Evolutionary conservation across 768 basidiomycete species (phyloP), one percentile per base, ranked within the genome.

Genomic region (Pleurotus platypus): DNA sequence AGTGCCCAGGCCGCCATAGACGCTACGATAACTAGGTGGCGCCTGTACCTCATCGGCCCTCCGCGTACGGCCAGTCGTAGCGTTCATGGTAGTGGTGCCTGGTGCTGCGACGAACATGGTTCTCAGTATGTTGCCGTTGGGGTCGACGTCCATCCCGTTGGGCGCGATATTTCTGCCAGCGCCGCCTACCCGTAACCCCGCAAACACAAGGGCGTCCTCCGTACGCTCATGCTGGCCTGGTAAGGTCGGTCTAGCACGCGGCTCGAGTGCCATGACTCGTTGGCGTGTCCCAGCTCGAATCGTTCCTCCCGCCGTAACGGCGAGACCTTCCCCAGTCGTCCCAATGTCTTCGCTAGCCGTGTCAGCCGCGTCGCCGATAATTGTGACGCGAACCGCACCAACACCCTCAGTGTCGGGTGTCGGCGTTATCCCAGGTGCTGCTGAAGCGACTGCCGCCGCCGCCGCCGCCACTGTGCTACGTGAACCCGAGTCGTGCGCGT

Each of bases 401-500:
- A 15, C 27, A 3, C 26, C 26, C 6, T 27, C 56, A 12, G 49
- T 48, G 24, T 49, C 56, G 20, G 47, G 20, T 3, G 26, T 58
- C 26, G 37, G 37, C 12, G 56, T 37, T 8, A 38, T 35, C 30
- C 30, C 30, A 11, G 30, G 30, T 11, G 30, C 4, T 35, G 49
- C 22, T 55, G 43, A 24, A 26, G 46, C 22, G 35, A 39, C 39
- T 42, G 60, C 51, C 26, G 55, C 30, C 16, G 60, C 55, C 16
- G 62, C 16, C 30, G 58, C 53, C 15, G 57, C 61, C 35, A n/a
- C 50, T 2, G 51, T 46, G 9, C 62, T 61, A 11, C 59, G 58
- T 43, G 58, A 59, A 20, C 40, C 20, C 12, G 48, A 24, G 35
- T 49, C 56, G n/a, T 70, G 51, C 3, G 51, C 65, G 2, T 58